A percentile compares a stretch with the other conserved stretches of the same genome.
Conservation (phyloP, 2,329 filamentous ascomycete genomes). For the Hypoxylon sp. region DNA sequence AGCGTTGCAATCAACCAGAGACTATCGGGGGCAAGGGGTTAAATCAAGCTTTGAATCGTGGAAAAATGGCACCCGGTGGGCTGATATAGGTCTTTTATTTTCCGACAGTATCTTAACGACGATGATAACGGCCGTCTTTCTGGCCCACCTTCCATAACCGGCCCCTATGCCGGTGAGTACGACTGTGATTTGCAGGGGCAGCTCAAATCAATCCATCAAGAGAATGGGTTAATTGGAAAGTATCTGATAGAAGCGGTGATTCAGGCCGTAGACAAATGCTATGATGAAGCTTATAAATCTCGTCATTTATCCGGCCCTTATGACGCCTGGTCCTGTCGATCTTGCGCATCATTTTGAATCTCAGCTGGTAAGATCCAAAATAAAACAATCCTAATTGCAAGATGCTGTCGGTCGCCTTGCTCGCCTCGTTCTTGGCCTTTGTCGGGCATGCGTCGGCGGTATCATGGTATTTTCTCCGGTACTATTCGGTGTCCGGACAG, state of each 20-base stretch:
- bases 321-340: conserved; percentile 4
- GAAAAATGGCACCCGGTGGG: conserved; percentile 41
- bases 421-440: conserved; percentile 47
- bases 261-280: conserved; percentile 14
- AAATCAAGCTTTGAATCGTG: conserved; percentile 36
- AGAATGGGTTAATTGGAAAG: conserved; percentile 6
- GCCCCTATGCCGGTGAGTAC: conserved; percentile 15
- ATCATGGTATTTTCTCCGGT: conserved; percentile 54
- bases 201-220: conserved; percentile 3
- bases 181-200: neutral
- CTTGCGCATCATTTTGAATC: neutral
- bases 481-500: conserved; percentile 52
- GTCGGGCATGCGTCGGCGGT: conserved; percentile 49
- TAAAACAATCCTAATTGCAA: neutral
- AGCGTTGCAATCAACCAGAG: conserved; percentile 2
- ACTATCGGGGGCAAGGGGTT: conserved; percentile 1
- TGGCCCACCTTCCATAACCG: conserved; percentile 28
- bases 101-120: conserved; percentile 1
- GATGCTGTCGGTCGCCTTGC: conserved; percentile 38
- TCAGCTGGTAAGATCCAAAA: neutral
- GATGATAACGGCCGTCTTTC: conserved; percentile 7
- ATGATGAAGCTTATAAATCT: conserved; percentile 19
- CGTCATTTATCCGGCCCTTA: conserved; percentile 27
- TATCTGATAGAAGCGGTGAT: conserved; percentile 3
- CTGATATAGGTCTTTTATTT: conserved; percentile 18